Percentiles rank a stretch among this genome's conserved stretches.
Evolutionary conservation across 2,329 filamentous ascomycete species (phyloP).

Genomic region (Blastomyces silverae): DNA sequence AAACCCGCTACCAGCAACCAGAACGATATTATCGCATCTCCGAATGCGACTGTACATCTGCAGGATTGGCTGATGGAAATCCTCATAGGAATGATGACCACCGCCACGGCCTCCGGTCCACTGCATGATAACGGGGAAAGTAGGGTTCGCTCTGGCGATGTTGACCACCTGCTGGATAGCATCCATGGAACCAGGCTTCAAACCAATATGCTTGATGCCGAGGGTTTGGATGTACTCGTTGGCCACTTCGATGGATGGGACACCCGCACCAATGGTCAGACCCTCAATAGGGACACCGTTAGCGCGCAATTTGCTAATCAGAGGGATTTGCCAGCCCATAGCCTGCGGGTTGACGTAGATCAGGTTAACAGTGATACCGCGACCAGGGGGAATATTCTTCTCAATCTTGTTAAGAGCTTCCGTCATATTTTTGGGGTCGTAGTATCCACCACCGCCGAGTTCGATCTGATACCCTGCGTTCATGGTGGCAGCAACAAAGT

Average conservation of each 20-base stretch:
- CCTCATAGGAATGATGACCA: constrained; percentile 90
- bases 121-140: constrained; percentile 85
- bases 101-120: constrained; percentile 94
- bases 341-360: constrained; percentile 86
- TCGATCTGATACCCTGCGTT: constrained; percentile 93
- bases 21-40: constrained; percentile 75
- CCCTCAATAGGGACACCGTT: constrained; percentile 89
- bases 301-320: constrained; percentile 69
- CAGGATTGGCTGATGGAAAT: constrained; percentile 87
- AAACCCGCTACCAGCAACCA: constrained; percentile 87
- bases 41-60: constrained; percentile 87
- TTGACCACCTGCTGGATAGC: constrained; percentile 86
- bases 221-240: constrained; percentile 91
- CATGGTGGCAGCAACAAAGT: constrained; percentile 88
- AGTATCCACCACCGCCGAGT: constrained; percentile 83
- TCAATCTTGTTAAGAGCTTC: constrained; percentile 79
- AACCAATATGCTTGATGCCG: constrained; percentile 84
- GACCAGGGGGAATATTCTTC: constrained; percentile 71
- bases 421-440: constrained; percentile 73
- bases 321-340: constrained; percentile 87
- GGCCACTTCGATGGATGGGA: constrained; percentile 86
- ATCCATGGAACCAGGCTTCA: constrained; percentile 87
- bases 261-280: constrained; percentile 85
- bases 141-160: constrained; percentile 87
- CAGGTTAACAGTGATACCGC: constrained; percentile 81